Evolutionary conservation across 176 grass and related monocot species (phyloP).

Genomic region (Puccinellia tenuiflora): DNA sequence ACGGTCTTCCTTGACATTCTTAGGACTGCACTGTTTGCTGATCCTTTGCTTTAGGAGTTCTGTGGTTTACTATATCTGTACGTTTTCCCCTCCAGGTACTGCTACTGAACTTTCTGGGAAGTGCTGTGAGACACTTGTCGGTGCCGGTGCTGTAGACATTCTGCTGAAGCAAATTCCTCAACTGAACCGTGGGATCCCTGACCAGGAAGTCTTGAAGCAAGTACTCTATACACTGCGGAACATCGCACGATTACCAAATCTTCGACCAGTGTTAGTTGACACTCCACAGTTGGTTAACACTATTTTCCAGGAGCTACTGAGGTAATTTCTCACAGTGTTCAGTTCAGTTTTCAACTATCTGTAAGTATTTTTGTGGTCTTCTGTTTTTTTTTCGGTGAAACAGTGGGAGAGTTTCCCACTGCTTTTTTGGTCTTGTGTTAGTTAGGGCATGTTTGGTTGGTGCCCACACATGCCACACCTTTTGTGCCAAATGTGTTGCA

Average conservation of each 20-base stretch:
- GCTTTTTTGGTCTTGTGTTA: neutral
- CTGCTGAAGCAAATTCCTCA: conserved; percentile 41
- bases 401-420: neutral
- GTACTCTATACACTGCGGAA: conserved; percentile 53
- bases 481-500: neutral
- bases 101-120: conserved; percentile 52
- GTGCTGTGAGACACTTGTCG: conserved; percentile 48
- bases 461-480: neutral
- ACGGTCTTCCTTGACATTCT: neutral
- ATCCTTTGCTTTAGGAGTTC: neutral
- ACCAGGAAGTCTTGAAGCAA: conserved; percentile 69
- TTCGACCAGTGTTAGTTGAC: conserved; percentile 29
- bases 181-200: conserved; percentile 51
- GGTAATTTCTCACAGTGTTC: conserved; percentile 13
- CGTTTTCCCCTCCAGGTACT: conserved; percentile 28
- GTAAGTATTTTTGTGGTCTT: neutral
- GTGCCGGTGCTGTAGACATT: conserved; percentile 47
- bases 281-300: conserved; percentile 23
- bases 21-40: neutral
- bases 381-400: neutral
- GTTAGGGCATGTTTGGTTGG: neutral
- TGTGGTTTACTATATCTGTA: neutral
- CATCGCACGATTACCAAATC: conserved; percentile 30
- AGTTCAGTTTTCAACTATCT: neutral
- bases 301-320: conserved; percentile 56